phyloP scores from a whole-genome alignment of 2,329 filamentous ascomycete genomes.

The Apiospora phragmitis region DNA sequence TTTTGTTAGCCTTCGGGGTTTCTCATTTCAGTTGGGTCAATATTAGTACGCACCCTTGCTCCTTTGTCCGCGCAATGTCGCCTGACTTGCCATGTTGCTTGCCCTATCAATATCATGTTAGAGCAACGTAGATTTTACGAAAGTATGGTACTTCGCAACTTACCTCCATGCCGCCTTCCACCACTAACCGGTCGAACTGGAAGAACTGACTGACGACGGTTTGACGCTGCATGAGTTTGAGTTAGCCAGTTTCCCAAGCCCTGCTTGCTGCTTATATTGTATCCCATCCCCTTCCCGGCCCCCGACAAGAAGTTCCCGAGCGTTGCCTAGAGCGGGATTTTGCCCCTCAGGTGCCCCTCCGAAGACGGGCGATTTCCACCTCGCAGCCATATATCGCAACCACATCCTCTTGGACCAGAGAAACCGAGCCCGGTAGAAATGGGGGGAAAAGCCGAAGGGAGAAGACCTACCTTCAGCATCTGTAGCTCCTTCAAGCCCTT shows the following conservation, averaged over 20 bases:
- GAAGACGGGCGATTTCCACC: neutral
- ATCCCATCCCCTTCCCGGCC: neutral
- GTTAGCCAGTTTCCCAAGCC: neutral
- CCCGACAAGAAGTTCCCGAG: neutral
- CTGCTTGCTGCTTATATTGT: neutral
- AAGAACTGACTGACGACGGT: slow-evolving; percentile 94
- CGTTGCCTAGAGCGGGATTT: neutral
- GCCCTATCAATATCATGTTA: slow-evolving; percentile 41
- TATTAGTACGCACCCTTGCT: slow-evolving; percentile 65
- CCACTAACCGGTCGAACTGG: slow-evolving; percentile 85
- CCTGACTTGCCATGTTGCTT: slow-evolving; percentile 69
- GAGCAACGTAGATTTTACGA: slow-evolving; percentile 16
- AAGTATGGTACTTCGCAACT: slow-evolving; percentile 29
- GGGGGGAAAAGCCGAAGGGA: neutral
- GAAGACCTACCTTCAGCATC: slow-evolving; percentile 73
- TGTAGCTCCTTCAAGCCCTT: slow-evolving; percentile 85
- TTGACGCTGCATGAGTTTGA: slow-evolving; percentile 68
- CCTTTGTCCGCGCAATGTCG: slow-evolving; percentile 73
- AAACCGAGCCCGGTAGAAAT: neutral
- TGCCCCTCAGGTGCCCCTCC: neutral
- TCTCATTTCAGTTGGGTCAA: neutral
- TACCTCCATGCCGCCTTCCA: slow-evolving; percentile 83
- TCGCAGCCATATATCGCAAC: neutral
- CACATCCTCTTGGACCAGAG: neutral
- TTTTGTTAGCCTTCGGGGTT: neutral